Evolutionary conservation across 2,329 filamentous ascomycete genomes (phyloP).

Genomic region (Gliomastix tumulicola): DNA sequence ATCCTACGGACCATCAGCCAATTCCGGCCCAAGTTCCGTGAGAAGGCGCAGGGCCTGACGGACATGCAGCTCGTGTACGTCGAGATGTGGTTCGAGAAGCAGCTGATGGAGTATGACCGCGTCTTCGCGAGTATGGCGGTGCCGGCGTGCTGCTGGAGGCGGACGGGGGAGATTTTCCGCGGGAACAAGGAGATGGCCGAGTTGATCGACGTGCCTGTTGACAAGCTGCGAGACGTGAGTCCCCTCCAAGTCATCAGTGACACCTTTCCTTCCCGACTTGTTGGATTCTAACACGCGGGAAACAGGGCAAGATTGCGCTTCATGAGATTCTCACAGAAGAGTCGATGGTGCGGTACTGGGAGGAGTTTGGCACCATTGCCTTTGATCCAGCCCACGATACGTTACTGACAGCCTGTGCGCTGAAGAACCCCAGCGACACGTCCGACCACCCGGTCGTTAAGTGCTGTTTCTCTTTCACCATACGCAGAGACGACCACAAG

Average conservation of each 20-base stretch:
- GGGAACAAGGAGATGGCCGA: conserved; percentile 99
- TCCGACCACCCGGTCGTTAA: conserved; percentile 69
- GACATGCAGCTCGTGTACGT: conserved; percentile 93
- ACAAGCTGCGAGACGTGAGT: conserved; percentile 82
- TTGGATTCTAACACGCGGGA: conserved; percentile 8
- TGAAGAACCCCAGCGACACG: conserved; percentile 72
- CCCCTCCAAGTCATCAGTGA: not conserved
- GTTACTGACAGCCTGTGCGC: conserved; percentile 83
- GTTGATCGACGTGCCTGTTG: conserved; percentile 86
- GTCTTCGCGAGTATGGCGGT: conserved; percentile 99
- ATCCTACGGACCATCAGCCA: conserved; percentile 87
- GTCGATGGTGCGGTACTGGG: conserved; percentile 94
- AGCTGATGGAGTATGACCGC: conserved; percentile 94
- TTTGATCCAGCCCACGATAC: conserved; percentile 94
- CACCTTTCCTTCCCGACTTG: not conserved
- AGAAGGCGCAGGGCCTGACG: conserved; percentile 85
- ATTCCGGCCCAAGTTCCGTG: conserved; percentile 91
- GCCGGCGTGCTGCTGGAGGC: conserved; percentile 92
- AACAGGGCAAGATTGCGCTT: conserved; percentile 82
- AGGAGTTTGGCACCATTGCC: conserved; percentile 96
- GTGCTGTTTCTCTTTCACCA: conserved; percentile 97
- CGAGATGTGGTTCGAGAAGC: conserved; percentile 98
- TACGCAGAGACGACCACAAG: conserved; percentile 89
- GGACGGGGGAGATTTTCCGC: conserved; percentile 94
- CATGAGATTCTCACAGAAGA: conserved; percentile 96